These are phyloP conservation scores for Reticulascus tulasneorum DNA, from an alignment of 2,329 filamentous ascomycete species.

Conservation along the genomic window DNA sequence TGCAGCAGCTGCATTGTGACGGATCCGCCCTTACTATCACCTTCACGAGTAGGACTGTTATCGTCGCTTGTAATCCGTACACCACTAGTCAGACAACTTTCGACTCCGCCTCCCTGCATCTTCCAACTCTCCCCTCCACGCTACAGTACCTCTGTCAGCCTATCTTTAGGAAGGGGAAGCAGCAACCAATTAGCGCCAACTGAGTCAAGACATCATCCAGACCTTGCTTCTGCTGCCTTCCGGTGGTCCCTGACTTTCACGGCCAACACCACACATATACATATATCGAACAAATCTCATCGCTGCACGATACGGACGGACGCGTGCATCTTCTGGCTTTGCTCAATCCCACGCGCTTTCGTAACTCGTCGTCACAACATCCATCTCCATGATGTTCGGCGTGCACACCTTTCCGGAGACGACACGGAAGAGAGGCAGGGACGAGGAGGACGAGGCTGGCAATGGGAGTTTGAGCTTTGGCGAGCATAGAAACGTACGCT, in stretches of 20 bases:
- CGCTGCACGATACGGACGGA: neutral
- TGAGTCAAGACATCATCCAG: too few species aligned
- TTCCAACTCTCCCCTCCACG: too few species aligned
- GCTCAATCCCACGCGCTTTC: neutral
- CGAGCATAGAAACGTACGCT: conserved; percentile 47
- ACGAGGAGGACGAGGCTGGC: conserved; percentile 40
- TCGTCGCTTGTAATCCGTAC: neutral
- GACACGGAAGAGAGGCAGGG: conserved; percentile 16
- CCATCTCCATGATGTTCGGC: conserved; percentile 6
- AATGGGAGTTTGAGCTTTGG: conserved; percentile 37
- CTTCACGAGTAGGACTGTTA: too few species aligned
- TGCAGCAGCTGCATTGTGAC: too few species aligned
- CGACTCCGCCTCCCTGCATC: conserved; percentile 11
- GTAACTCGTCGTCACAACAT: neutral
- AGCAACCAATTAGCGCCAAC: too few species aligned
- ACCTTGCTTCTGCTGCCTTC: too few species aligned
- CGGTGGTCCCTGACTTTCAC: too few species aligned
- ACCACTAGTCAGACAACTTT: neutral
- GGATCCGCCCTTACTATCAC: too few species aligned
- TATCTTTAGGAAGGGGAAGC: too few species aligned
- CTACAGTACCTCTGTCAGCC: too few species aligned
- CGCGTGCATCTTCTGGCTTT: neutral
- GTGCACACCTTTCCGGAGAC: conserved; percentile 4
- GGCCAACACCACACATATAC: neutral
- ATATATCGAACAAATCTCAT: too few species aligned